Evolutionary conservation across 176 grass and related monocot genomes (phyloP).

Genomic region (Zoysia japonica): DNA sequence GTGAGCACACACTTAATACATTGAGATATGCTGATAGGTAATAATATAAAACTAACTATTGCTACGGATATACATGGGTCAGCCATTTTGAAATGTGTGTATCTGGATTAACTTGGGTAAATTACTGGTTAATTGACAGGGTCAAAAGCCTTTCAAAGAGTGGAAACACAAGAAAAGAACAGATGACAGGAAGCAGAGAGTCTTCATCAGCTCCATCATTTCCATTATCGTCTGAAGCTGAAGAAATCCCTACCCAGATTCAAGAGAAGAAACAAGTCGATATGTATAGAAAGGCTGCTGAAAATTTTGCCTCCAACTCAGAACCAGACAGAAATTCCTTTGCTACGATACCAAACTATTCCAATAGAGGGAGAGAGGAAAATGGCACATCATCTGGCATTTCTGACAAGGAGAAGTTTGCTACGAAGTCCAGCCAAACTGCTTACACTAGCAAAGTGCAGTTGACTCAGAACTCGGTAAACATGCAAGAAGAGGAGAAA

Average conservation of each 20-base stretch:
- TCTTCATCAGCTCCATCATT: conserved; percentile 49
- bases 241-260: conserved; percentile 55
- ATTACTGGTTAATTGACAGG: conserved; percentile 55
- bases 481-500: conserved; percentile 78
- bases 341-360: conserved; percentile 74
- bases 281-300: conserved; percentile 50
- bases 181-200: conserved; percentile 55
- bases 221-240: conserved; percentile 53
- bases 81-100: conserved; percentile 22
- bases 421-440: conserved; percentile 49
- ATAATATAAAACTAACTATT: neutral
- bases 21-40: conserved; percentile 99
- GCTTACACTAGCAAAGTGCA: conserved; percentile 56
- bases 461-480: conserved; percentile 55
- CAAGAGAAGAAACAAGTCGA: conserved; percentile 73
- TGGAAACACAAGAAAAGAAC: conserved; percentile 84
- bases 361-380: conserved; percentile 62
- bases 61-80: neutral
- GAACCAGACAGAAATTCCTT: conserved; percentile 75
- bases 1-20: conserved; percentile 96
- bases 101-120: conserved; percentile 2
- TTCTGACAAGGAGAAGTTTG: conserved; percentile 74
- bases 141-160: conserved; percentile 99
- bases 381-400: conserved; percentile 54
- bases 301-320: conserved; percentile 59